These are phyloP conservation scores for Candida vaughaniae DNA, from an alignment of 805 yeast genomes.

Conservation along the genomic window DNA sequence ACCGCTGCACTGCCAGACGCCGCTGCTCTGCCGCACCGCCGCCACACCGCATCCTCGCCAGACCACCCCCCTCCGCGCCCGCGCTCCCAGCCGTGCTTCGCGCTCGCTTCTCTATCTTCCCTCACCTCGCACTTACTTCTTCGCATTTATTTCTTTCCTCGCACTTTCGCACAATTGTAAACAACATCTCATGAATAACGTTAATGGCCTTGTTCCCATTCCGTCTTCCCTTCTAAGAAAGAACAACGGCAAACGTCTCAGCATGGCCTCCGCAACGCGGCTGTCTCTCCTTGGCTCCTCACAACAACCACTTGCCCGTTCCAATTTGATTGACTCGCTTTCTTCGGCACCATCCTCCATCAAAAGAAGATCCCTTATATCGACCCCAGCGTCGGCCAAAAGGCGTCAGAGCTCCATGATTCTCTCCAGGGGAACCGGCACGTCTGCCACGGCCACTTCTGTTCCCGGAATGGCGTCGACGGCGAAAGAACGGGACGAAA, in stretches of 20 bases:
- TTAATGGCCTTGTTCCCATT: slow-evolving; percentile 4
- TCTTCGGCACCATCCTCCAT: slow-evolving; percentile 4
- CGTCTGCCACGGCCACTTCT: background rate
- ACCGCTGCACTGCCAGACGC: no score
- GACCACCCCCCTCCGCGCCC: no score
- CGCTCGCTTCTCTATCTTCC: no score
- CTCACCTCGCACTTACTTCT: no score
- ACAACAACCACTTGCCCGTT: background rate
- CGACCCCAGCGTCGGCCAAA: slow-evolving; percentile 12
- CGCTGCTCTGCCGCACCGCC: no score
- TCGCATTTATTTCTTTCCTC: no score
- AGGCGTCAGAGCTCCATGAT: slow-evolving; percentile 3
- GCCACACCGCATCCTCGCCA: no score
- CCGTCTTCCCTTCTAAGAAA: slow-evolving; percentile 4
- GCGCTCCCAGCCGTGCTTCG: no score
- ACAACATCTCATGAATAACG: slow-evolving; percentile 7
- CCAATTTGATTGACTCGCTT: background rate
- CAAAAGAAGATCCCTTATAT: slow-evolving; percentile 12
- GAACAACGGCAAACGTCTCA: slow-evolving; percentile 10
- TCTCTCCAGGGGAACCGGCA: background rate
- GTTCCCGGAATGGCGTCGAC: background rate
- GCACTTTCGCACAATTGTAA: no score
- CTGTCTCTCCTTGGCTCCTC: slow-evolving; percentile 4
- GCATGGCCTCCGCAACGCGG: slow-evolving; percentile 13
- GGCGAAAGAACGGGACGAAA: background rate